These are phyloP conservation scores for Cercospora janseana DNA, from an alignment of 2,329 filamentous ascomycete species.

Conservation along the genomic window DNA sequence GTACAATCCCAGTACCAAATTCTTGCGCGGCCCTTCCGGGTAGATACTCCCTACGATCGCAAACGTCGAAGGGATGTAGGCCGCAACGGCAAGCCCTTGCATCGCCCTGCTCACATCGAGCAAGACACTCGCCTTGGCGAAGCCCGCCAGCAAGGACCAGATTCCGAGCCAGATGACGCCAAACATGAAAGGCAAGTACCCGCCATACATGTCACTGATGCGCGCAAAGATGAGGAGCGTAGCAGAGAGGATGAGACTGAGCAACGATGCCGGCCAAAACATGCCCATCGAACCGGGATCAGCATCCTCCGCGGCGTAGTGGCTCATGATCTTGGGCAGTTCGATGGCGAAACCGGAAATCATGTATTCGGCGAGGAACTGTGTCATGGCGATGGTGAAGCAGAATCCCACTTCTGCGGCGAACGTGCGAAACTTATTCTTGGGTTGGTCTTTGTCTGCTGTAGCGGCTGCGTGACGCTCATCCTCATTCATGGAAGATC, in stretches of 20 bases:
- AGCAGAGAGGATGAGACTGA: conserved; percentile 38
- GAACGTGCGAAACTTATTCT: conserved; percentile 33
- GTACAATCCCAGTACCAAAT: conserved; percentile 38
- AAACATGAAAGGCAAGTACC: conserved; percentile 39
- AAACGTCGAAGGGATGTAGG: conserved; percentile 38
- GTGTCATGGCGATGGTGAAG: conserved; percentile 39
- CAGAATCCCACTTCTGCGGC: conserved; percentile 37
- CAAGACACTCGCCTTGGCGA: conserved; percentile 28
- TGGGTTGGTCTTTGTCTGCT: conserved; percentile 4
- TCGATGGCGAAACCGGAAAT: conserved; percentile 41
- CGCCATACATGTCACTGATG: conserved; percentile 39
- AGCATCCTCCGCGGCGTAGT: conserved; percentile 1
- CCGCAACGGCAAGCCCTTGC: conserved; percentile 40
- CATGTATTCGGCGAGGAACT: conserved; percentile 40
- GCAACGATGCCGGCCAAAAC: conserved; percentile 40
- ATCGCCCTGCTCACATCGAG: conserved; percentile 38
- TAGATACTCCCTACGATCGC: conserved; percentile 38
- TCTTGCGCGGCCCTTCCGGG: conserved; percentile 35
- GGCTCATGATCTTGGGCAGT: conserved; percentile 32
- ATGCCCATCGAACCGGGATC: conserved; percentile 26
- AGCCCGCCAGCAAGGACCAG: conserved; percentile 39
- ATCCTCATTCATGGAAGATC: background rate
- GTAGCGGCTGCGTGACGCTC: background rate
- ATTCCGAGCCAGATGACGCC: conserved; percentile 38
- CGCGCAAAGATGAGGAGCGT: conserved; percentile 37